Conservation (phyloP, 2,329 filamentous ascomycete genomes). For the Fonsecaea pedrosoi region DNA sequence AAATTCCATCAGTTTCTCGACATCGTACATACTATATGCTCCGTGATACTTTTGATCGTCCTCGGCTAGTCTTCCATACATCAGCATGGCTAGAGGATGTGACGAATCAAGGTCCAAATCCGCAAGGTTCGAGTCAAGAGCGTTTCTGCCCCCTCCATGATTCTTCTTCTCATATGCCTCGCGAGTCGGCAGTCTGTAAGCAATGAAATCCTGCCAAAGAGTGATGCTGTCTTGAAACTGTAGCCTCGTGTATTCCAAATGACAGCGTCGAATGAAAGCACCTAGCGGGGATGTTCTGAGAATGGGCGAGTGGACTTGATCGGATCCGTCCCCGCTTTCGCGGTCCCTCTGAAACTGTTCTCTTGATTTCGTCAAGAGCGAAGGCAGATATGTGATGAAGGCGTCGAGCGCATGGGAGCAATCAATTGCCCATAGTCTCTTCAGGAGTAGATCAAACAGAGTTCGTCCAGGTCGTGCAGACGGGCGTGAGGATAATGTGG, state of each 20-base stretch:
- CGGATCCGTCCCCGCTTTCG: slow-evolving; percentile 59
- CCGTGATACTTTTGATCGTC: slow-evolving; percentile 38
- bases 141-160: slow-evolving; percentile 52
- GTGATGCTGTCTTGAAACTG: slow-evolving; percentile 78
- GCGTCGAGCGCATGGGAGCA: slow-evolving; percentile 79
- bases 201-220: slow-evolving; percentile 82
- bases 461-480: slow-evolving; percentile 72
- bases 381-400: slow-evolving; percentile 70
- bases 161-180: slow-evolving; percentile 64
- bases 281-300: slow-evolving; percentile 80
- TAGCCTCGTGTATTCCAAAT: slow-evolving; percentile 79
- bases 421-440: slow-evolving; percentile 81
- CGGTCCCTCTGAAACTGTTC: slow-evolving; percentile 65
- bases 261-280: slow-evolving; percentile 75
- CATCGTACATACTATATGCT: slow-evolving; percentile 72
- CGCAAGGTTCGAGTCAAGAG: slow-evolving; percentile 69
- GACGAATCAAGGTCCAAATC: slow-evolving; percentile 62
- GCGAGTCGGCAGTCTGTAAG: slow-evolving; percentile 78
- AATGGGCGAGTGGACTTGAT: slow-evolving; percentile 57
- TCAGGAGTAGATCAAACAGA: slow-evolving; percentile 87
- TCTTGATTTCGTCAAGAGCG: slow-evolving; percentile 67
- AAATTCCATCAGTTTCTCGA: slow-evolving; percentile 82
- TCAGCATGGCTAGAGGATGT: slow-evolving; percentile 56
- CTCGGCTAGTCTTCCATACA: slow-evolving; percentile 57
- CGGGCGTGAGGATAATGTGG: slow-evolving; percentile 52